Conservation (phyloP, 2,329 filamentous ascomycete genomes). For the Pseudogymnoascus sp. region DNA sequence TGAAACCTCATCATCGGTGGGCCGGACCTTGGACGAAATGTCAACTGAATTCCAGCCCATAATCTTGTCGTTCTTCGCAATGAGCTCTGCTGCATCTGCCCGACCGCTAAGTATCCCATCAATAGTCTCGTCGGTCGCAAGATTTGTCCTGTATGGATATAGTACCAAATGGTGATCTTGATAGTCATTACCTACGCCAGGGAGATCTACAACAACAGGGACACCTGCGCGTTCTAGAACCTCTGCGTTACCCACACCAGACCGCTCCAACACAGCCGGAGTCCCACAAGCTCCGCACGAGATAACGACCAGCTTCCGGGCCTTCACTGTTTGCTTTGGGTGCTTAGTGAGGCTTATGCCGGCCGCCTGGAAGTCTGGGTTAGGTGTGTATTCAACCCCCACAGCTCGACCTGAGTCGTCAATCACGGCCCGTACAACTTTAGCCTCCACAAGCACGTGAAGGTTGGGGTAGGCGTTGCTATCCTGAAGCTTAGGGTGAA, state of each 20-base stretch:
- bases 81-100: slow-evolving; percentile 38
- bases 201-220: slow-evolving; percentile 38
- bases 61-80: slow-evolving; percentile 40
- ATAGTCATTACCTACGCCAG: slow-evolving; percentile 47
- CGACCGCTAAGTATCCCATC: slow-evolving; percentile 46
- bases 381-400: slow-evolving; percentile 60
- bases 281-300: slow-evolving; percentile 32
- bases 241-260: slow-evolving; percentile 47
- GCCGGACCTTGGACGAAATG: slow-evolving; percentile 48
- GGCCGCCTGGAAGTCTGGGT: slow-evolving; percentile 35
- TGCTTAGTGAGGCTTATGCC: slow-evolving; percentile 24
- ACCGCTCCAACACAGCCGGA: slow-evolving; percentile 49
- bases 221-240: slow-evolving; percentile 44
- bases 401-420: slow-evolving; percentile 66
- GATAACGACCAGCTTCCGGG: slow-evolving; percentile 48
- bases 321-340: slow-evolving; percentile 35
- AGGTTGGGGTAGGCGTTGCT: slow-evolving; percentile 60
- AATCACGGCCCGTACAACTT: slow-evolving; percentile 66
- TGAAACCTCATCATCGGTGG: slow-evolving; percentile 46
- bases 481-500: slow-evolving; percentile 56
- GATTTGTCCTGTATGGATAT: slow-evolving; percentile 44
- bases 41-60: slow-evolving; percentile 52
- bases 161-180: slow-evolving; percentile 49
- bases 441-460: slow-evolving; percentile 67
- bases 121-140: slow-evolving; percentile 41